Conservation (phyloP, 148 eudicot genomes). For the Diospyros lotus region DNA sequence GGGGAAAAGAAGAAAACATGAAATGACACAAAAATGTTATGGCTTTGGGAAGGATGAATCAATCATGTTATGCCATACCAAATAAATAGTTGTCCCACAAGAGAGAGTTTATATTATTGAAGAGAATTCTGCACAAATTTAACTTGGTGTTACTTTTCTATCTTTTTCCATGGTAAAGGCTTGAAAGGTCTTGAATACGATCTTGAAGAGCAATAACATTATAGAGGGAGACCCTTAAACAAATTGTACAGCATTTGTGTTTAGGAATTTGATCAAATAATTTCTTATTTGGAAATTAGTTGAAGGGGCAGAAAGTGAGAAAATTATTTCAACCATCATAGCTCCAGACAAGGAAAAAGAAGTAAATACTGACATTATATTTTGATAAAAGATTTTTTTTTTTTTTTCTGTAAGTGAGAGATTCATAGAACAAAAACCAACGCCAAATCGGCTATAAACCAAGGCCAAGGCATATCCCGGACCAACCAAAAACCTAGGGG, state of each 20-base stretch:
- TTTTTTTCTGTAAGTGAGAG: too few species aligned
- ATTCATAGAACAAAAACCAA: too few species aligned
- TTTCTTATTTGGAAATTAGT: too few species aligned
- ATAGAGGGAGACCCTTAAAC: not conserved
- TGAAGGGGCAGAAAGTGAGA: too few species aligned
- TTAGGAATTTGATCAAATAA: too few species aligned
- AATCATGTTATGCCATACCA: not conserved
- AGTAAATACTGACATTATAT: not conserved
- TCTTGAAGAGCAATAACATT: not conserved
- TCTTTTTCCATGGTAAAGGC: not conserved
- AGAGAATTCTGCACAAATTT: not conserved
- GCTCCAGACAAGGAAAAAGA: slow-evolving; percentile 5
- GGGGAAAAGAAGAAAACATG: not conserved
- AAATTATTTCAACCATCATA: not conserved
- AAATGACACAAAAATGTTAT: slow-evolving; percentile 2
- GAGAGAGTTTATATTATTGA: not conserved
- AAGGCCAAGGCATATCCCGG: too few species aligned
- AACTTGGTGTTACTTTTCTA: not conserved
- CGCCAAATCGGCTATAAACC: too few species aligned
- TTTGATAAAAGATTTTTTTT: too few species aligned
- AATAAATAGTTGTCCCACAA: not conserved
- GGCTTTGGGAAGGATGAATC: not conserved
- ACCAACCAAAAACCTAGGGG: too few species aligned
- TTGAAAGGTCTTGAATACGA: not conserved
- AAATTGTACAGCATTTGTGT: not conserved